Percentiles rank a stretch among this genome's conserved stretches.
Evolutionary conservation across 1,284 basidiomycete species (phyloP).

Genomic region (Boletus mariae): DNA sequence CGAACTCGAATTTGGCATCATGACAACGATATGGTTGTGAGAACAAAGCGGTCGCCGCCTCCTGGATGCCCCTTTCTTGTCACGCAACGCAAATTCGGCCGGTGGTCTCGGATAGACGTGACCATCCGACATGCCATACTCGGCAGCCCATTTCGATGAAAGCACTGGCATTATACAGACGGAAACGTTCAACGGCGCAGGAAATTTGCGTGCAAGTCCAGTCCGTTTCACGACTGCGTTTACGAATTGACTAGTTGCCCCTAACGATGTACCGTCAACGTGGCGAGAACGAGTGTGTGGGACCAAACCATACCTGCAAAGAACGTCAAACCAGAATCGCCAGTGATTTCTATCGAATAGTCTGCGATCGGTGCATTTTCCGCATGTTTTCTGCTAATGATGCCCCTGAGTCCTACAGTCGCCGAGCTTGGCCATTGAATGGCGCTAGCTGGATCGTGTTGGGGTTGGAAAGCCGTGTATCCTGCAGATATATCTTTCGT

Average conservation of each 20-base stretch:
- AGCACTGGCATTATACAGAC: neutral
- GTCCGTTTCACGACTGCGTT: slow-evolving; percentile 7
- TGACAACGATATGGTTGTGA: neutral
- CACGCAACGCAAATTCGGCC: neutral
- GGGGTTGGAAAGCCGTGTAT: slow-evolving; percentile 14
- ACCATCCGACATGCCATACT: neutral
- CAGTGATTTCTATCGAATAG: slow-evolving; percentile 6
- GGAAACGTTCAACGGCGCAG: neutral
- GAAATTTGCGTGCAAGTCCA: slow-evolving; percentile 7
- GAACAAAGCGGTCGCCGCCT: neutral
- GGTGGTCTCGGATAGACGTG: neutral
- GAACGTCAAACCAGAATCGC: neutral
- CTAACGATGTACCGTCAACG: neutral
- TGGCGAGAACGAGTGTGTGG: neutral
- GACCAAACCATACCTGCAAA: neutral
- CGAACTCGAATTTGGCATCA: slow-evolving; percentile 5
- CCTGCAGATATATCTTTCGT: slow-evolving; percentile 14
- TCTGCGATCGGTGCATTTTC: neutral
- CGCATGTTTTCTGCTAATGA: neutral
- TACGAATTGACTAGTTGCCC: neutral
- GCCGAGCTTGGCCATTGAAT: neutral
- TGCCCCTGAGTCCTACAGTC: neutral
- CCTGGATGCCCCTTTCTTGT: neutral
- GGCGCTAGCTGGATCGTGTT: neutral
- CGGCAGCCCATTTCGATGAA: slow-evolving; percentile 10